Evolutionary conservation across 2,329 filamentous ascomycete species (phyloP).

Genomic region (Teratosphaeria zuluensis): DNA sequence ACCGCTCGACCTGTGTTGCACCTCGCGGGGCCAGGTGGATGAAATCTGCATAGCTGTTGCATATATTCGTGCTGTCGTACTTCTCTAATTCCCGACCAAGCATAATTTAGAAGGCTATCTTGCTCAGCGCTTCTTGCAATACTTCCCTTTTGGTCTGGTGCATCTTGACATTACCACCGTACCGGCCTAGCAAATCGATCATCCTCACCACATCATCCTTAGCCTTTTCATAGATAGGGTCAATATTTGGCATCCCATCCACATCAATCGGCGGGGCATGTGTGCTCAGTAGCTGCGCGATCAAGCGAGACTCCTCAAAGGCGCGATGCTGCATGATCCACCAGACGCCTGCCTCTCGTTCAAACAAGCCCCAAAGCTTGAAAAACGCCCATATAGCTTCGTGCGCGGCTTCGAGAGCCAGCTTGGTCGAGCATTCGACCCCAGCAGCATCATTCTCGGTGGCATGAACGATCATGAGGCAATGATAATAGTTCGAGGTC

Average conservation of each 20-base stretch:
- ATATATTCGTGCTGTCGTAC: too few relatives aligned
- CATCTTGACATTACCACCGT: constrained; percentile 37
- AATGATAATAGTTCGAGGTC: constrained; percentile 75
- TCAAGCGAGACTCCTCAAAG: constrained; percentile 55
- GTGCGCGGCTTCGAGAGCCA: constrained; percentile 64
- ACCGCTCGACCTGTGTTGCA: too few relatives aligned
- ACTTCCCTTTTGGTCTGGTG: constrained; percentile 38
- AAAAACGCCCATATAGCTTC: constrained; percentile 68
- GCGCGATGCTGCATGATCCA: constrained; percentile 78
- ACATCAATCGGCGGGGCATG: constrained; percentile 2
- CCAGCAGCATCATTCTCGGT: constrained; percentile 52
- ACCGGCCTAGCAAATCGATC: constrained; percentile 37
- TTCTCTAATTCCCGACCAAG: too few relatives aligned
- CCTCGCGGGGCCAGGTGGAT: too few relatives aligned
- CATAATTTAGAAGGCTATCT: background rate
- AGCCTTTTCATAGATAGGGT: constrained; percentile 27
- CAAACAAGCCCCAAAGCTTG: constrained; percentile 58
- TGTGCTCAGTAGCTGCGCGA: constrained; percentile 15
- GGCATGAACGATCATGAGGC: constrained; percentile 68
- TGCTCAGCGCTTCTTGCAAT: constrained; percentile 28
- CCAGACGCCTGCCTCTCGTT: constrained; percentile 66
- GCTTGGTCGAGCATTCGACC: constrained; percentile 49
- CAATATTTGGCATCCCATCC: background rate
- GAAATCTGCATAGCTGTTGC: too few relatives aligned
- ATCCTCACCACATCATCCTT: constrained; percentile 36